Conservation (phyloP, 768 basidiomycete species). For the Trametes villosa region DNA sequence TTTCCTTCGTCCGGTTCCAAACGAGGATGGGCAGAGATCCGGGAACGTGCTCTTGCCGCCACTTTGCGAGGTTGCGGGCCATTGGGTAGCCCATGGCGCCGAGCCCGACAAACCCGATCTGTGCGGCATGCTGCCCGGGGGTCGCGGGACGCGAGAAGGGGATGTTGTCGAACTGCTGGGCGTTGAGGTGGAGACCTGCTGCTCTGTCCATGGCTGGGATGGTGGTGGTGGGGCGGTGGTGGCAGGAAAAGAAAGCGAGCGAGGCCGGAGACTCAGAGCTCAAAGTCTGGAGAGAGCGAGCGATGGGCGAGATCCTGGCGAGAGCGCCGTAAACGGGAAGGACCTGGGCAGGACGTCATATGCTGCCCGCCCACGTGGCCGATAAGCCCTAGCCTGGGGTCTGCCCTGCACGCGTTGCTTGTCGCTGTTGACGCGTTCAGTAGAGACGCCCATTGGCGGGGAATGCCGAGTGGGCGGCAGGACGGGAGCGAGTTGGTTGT, state of each 20-base stretch:
- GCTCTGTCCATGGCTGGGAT: constrained; percentile 8
- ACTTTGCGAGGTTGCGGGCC: constrained; percentile 77
- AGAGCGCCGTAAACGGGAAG: not conserved
- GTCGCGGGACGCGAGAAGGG: constrained; percentile 67
- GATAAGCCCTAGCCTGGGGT: constrained; percentile 13
- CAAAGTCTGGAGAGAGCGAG: not conserved
- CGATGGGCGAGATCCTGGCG: constrained; percentile 9
- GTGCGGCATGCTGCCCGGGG: constrained; percentile 44
- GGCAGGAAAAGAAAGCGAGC: not conserved
- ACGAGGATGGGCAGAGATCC: constrained; percentile 61
- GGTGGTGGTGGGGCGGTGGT: not conserved
- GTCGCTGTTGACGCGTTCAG: constrained; percentile 9
- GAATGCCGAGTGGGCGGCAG: constrained; percentile 6
- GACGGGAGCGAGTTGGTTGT: not conserved
- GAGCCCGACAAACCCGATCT: constrained; percentile 55
- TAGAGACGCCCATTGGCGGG: constrained; percentile 7
- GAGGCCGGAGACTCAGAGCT: not conserved
- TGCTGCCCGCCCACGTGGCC: not conserved
- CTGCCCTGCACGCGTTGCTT: constrained; percentile 13
- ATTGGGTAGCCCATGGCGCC: constrained; percentile 78
- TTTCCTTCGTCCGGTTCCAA: constrained; percentile 74
- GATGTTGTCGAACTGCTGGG: constrained; percentile 16
- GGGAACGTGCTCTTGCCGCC: constrained; percentile 42
- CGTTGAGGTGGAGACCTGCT: constrained; percentile 11
- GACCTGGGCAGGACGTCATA: constrained; percentile 2